A percentile compares a stretch with the other conserved stretches of the same genome.
Conservation (phyloP, 768 basidiomycete genomes). For the Phanerodontia chrysosporium region DNA sequence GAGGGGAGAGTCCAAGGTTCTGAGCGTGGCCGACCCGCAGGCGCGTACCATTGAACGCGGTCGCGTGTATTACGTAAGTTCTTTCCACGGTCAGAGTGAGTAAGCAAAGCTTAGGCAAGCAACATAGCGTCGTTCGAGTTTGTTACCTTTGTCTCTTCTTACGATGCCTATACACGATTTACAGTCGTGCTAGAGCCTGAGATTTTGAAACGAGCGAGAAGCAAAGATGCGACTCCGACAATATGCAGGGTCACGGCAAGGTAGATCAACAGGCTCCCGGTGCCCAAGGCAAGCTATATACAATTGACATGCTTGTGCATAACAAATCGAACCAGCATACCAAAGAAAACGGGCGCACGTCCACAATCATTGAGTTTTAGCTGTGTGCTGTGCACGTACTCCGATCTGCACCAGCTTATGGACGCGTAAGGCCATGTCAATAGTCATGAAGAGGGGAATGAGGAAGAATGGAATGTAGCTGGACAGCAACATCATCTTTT, state of each 20-base stretch:
- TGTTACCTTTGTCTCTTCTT: too few species aligned
- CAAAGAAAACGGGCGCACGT: background rate
- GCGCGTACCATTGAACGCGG: constrained; percentile 11
- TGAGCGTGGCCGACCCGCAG: background rate
- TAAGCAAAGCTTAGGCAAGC: background rate
- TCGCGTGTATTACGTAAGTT: constrained; percentile 13
- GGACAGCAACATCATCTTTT: constrained; percentile 53
- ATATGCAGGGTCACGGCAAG: too few species aligned
- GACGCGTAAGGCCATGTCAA: constrained; percentile 58
- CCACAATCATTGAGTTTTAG: background rate
- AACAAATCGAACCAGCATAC: too few species aligned
- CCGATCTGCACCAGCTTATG: constrained; percentile 15
- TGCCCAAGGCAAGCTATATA: too few species aligned
- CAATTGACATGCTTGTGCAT: too few species aligned
- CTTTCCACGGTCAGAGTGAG: background rate
- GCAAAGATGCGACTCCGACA: too few species aligned
- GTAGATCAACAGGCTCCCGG: too few species aligned
- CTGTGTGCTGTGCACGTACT: background rate
- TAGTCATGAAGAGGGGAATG: constrained; percentile 63
- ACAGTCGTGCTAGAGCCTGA: too few species aligned
- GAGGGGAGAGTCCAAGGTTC: background rate
- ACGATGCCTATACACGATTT: too few species aligned
- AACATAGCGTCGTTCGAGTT: too few species aligned
- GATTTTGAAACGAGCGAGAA: too few species aligned
- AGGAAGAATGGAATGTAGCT: constrained; percentile 77